These are phyloP conservation scores for Syncephalastrum monosporum DNA, from an alignment of 371 early-diverging fungal species.

Conservation along the genomic window DNA sequence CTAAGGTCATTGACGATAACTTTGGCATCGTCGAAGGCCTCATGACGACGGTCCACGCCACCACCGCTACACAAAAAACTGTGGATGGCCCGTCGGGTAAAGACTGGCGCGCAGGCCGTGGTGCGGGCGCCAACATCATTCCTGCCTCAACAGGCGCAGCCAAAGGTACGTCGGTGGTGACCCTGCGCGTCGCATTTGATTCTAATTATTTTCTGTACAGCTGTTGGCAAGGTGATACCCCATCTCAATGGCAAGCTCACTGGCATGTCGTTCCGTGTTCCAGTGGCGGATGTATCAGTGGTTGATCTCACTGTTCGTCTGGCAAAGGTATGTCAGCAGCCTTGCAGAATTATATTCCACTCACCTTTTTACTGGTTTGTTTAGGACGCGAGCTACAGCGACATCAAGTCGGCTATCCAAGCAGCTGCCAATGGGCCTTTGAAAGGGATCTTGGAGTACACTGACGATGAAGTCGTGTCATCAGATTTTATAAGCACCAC, in stretches of 20 bases:
- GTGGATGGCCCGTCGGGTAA: conserved; percentile 98
- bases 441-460: conserved; percentile 96
- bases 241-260: conserved; percentile 95
- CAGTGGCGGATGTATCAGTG: conserved; percentile 97
- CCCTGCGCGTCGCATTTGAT: neutral
- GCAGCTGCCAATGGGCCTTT: conserved; percentile 76
- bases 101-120: conserved; percentile 97
- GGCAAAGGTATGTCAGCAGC: conserved; percentile 53
- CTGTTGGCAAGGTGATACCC: conserved; percentile 99
- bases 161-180: conserved; percentile 45
- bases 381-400: conserved; percentile 81
- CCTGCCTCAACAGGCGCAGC: conserved; percentile 99
- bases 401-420: conserved; percentile 88
- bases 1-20: conserved; percentile 96
- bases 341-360: neutral
- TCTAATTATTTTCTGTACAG: conserved; percentile 28
- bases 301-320: conserved; percentile 97
- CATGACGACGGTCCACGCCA: conserved; percentile 99
- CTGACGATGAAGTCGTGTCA: conserved; percentile 97
- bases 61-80: conserved; percentile 99
- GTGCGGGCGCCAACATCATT: conserved; percentile 97
- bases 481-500: conserved; percentile 93
- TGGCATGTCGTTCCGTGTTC: conserved; percentile 99
- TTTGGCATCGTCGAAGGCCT: conserved; percentile 85
- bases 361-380: conserved; percentile 1